Percentiles rank a stretch among this genome's conserved stretches.
Conservation (phyloP, 2,329 filamentous ascomycete species). For the Aspergillus hiratsukae region DNA sequence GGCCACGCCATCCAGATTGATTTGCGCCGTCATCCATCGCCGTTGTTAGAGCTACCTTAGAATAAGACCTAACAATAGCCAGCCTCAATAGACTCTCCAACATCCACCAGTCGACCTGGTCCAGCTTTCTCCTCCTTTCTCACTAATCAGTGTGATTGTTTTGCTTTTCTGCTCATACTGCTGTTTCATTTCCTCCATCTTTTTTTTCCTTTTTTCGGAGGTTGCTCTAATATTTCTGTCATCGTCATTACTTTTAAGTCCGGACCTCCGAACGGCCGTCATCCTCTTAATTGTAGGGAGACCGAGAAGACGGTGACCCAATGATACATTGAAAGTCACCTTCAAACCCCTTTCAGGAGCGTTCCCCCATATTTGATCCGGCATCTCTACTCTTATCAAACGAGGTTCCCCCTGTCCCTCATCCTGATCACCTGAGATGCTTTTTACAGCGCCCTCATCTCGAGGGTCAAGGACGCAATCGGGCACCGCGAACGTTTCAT, state of each 20-base stretch:
- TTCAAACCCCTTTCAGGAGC: constrained; percentile 12
- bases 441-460: constrained; percentile 12
- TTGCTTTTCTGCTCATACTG: background rate
- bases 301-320: background rate
- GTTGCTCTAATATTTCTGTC: background rate
- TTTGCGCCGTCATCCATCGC: background rate
- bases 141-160: background rate
- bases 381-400: background rate
- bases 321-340: constrained; percentile 12
- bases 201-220: background rate
- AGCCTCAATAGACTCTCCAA: background rate
- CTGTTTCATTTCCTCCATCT: no score
- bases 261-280: background rate
- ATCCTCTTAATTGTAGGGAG: background rate
- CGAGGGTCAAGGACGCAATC: constrained; percentile 10
- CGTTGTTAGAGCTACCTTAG: background rate
- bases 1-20: background rate
- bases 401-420: background rate
- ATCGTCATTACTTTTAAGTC: background rate
- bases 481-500: constrained; percentile 15
- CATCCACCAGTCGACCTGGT: background rate
- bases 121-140: background rate
- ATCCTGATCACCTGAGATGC: constrained; percentile 11
- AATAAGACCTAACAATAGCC: background rate
- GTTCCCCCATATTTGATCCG: background rate